Evolutionary conservation across 306 rosid species (phyloP).

Genomic region (Glycyrrhiza uralensis): DNA sequence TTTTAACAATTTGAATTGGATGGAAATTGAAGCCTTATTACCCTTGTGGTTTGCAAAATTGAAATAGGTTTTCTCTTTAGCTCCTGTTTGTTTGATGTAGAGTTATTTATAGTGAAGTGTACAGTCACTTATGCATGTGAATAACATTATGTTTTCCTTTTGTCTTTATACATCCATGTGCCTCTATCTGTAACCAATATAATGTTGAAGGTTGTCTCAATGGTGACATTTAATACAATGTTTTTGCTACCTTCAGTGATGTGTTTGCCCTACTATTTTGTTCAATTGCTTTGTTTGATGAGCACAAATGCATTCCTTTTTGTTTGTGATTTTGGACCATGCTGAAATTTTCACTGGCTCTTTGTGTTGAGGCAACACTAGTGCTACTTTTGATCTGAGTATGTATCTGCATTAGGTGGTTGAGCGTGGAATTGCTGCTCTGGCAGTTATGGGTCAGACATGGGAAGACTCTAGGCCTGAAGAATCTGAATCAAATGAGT

Average conservation of each 20-base stretch:
- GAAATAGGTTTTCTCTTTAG: background rate
- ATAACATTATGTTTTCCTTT: background rate
- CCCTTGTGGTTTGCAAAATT: background rate
- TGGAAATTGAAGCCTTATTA: background rate
- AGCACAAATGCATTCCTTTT: background rate
- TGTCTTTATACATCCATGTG: background rate
- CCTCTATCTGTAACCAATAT: background rate
- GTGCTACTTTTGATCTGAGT: slow-evolving; percentile 2
- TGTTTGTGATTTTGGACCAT: background rate
- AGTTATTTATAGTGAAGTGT: background rate
- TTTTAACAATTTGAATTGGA: background rate
- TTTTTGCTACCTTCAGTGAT: background rate
- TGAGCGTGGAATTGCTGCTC: slow-evolving; percentile 68
- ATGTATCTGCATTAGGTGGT: slow-evolving; percentile 53
- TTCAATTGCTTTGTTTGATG: slow-evolving; percentile 12
- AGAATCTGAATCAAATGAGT: slow-evolving; percentile 48
- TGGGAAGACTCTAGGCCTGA: slow-evolving; percentile 68
- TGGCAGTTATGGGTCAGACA: slow-evolving; percentile 70
- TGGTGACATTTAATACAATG: background rate
- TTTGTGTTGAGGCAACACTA: slow-evolving; percentile 2
- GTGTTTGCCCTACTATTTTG: slow-evolving; percentile 6
- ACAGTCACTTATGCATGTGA: background rate
- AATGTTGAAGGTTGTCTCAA: background rate
- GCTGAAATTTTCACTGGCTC: background rate
- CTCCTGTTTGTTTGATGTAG: background rate